phyloP scores from a whole-genome alignment of 768 basidiomycete species.

The Coprinopsis marcescibilis region DNA sequence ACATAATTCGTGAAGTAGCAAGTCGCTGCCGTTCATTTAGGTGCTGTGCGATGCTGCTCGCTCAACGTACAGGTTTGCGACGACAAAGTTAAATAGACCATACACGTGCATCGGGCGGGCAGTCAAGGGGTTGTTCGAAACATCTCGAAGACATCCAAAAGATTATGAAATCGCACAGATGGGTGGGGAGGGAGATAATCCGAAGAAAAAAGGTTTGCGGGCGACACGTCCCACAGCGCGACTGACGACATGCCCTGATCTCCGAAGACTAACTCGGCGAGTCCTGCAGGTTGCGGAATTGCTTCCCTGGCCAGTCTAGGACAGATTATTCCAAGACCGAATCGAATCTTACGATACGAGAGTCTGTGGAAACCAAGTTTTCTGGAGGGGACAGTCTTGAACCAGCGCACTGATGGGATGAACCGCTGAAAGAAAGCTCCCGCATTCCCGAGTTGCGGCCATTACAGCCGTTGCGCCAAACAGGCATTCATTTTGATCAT shows the following conservation, averaged over 20 bases:
- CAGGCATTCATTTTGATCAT: conserved; percentile 14
- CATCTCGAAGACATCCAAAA: too few species aligned
- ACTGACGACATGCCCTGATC: conserved; percentile 81
- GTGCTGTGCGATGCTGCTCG: too few species aligned
- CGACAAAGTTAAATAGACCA: too few species aligned
- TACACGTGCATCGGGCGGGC: too few species aligned
- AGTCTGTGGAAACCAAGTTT: conserved; percentile 83
- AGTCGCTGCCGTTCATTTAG: too few species aligned
- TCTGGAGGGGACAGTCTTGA: conserved; percentile 93
- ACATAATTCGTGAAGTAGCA: too few species aligned
- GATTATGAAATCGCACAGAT: too few species aligned
- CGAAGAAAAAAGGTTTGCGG: conserved; percentile 67
- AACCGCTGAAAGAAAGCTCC: conserved; percentile 57
- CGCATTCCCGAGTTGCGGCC: conserved; percentile 82
- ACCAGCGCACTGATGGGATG: conserved; percentile 76
- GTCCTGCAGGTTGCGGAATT: conserved; percentile 87
- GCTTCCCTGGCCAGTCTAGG: conserved; percentile 86
- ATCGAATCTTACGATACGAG: conserved; percentile 58
- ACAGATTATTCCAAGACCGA: conserved; percentile 75
- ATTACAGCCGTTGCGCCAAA: conserved; percentile 72
- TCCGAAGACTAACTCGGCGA: conserved; percentile 91
- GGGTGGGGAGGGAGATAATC: background rate
- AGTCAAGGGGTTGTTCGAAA: too few species aligned
- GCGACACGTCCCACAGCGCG: conserved; percentile 73
- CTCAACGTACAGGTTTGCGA: too few species aligned